phyloP scores from a whole-genome alignment of 805 yeast genomes.

The Starmerella sirachaensis region DNA sequence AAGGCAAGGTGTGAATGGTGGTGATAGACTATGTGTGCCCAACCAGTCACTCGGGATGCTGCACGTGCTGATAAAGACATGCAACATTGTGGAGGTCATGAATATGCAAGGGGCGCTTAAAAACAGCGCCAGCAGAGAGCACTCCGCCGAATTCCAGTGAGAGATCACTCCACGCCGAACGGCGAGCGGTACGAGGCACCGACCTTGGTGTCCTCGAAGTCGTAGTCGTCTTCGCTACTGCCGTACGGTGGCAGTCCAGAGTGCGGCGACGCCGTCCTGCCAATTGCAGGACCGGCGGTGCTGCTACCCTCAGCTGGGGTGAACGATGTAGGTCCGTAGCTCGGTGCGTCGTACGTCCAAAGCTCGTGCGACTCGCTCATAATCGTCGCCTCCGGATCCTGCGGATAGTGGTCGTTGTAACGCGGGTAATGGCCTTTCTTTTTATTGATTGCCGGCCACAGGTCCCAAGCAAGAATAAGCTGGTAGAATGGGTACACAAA shows the following conservation, averaged over 20 bases:
- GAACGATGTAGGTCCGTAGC: neutral
- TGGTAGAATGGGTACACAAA: slow-evolving; percentile 70
- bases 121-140: neutral
- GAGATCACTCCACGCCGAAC: neutral
- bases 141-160: neutral
- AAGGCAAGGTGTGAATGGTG: too few relatives aligned
- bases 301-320: too few relatives aligned
- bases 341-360: neutral
- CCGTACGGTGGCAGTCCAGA: too few relatives aligned
- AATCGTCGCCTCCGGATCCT: slow-evolving; percentile 7
- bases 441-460: slow-evolving; percentile 47
- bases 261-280: too few relatives aligned
- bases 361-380: slow-evolving; percentile 1
- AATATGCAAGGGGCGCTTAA: too few relatives aligned
- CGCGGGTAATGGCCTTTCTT: slow-evolving; percentile 22
- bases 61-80: too few relatives aligned
- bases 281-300: too few relatives aligned
- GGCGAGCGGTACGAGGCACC: slow-evolving; percentile 5
- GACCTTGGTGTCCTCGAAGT: too few relatives aligned
- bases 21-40: too few relatives aligned
- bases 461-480: slow-evolving; percentile 53
- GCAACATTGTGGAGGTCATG: too few relatives aligned
- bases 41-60: too few relatives aligned
- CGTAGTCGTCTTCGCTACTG: too few relatives aligned
- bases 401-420: slow-evolving; percentile 15